Evolutionary conservation across 106 monocot species (phyloP).

Genomic region (Dactylorhiza incarnata): DNA sequence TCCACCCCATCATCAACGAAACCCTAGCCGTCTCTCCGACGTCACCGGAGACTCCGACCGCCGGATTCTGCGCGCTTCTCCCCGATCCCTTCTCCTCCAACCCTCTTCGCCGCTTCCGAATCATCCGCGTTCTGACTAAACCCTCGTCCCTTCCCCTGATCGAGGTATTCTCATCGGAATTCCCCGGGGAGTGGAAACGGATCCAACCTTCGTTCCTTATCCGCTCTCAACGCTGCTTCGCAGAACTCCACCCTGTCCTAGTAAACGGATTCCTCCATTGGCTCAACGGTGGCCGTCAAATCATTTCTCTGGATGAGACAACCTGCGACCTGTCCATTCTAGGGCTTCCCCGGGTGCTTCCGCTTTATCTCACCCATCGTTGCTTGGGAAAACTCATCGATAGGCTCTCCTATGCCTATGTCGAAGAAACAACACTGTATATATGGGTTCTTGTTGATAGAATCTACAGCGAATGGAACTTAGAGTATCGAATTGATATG

Average conservation of each 20-base stretch:
- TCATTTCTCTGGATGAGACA: neutral
- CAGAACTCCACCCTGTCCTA: neutral
- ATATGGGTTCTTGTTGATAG: constrained; percentile 2
- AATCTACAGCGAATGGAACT: neutral
- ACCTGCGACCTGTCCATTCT: constrained; percentile 4
- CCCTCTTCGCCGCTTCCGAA: neutral
- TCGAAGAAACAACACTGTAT: neutral
- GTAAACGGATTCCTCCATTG: constrained; percentile 3
- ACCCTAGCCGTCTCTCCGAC: neutral
- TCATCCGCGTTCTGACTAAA: neutral
- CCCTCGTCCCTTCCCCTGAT: neutral
- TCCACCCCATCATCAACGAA: constrained; percentile 2
- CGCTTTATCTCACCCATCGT: neutral
- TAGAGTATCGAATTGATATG: neutral
- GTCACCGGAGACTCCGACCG: neutral
- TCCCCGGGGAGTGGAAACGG: neutral
- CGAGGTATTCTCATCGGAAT: constrained; percentile 8
- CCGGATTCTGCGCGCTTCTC: neutral
- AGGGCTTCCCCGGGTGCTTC: neutral
- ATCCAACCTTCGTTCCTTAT: neutral
- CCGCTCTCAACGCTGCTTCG: neutral
- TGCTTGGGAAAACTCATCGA: neutral
- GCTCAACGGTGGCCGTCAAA: neutral
- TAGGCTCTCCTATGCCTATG: neutral
- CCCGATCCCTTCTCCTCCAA: constrained; percentile 1